Evolutionary conservation across 1,139 yeast genomes (phyloP), one percentile per base, ranked within the genome.

Genomic region (Pichia sp.): DNA sequence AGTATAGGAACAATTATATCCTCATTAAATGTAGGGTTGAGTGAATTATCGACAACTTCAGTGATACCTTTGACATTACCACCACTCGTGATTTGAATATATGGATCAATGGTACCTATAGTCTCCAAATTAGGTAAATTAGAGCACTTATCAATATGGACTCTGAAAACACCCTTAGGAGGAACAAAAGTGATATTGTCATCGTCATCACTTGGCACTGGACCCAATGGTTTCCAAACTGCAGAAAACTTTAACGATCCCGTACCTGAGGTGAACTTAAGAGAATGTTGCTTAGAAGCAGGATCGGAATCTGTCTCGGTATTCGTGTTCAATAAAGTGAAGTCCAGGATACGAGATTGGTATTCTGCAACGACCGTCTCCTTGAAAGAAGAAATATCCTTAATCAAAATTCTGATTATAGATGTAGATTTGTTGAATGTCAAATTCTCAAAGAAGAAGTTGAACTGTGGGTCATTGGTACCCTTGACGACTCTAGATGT

Each of bases 51-150:
- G 47, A 72, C 69, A 33, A 72, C 72, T 1, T 63, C 56, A 3
- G 91, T 77, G 45, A 65, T 67, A 37, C 69, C 80, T 46, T 67
- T 67, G 34, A 74, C 56, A 51, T 71, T 72, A 47, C 80, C 83
- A 50, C 77, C 74, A 40, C 74, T 56, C 34, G 72, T 50, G 13
- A 81, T 66, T 43, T 72, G 68, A 30, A 77, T 74, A 52, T 79
- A 81, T 6, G 93, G 91, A 57, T 82, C 88, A 49, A 81, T 75
- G 43, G 71, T 73, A 38, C 88, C 88, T 40, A 80, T 71, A 6
- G 72, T 60, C 52, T 77, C 83, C 51, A 76, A 60, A 48, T 81
- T 81, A 49, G 72, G 64, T 47, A 81, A 62, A 35, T 71, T 72
- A 13, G 56, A 57, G 14, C 80, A 83, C 23, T 66, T 61, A 45